Evolutionary conservation across 495 filamentous ascomycete genomes (phyloP).

Genomic region (Neurospora tetraspora): DNA sequence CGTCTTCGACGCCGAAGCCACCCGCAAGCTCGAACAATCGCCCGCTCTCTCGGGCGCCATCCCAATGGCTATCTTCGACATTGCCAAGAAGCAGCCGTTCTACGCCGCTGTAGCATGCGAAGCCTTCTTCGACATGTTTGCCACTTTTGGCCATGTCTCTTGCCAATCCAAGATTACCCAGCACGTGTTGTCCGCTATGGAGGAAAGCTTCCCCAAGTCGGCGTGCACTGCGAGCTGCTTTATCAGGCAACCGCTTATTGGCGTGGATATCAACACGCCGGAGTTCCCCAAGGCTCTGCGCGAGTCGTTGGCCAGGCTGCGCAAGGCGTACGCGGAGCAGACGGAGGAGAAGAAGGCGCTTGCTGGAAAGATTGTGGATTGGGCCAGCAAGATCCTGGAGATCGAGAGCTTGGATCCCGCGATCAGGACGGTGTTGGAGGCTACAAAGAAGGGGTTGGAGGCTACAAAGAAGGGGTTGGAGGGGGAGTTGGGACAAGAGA

Average conservation of each 20-base stretch:
- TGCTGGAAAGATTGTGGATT: conserved; percentile 44
- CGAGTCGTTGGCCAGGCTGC: conserved; percentile 50
- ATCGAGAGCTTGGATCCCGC: conserved; percentile 53
- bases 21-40: conserved; percentile 56
- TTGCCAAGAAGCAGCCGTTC: conserved; percentile 68
- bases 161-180: conserved; percentile 60
- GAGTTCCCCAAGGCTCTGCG: conserved; percentile 66
- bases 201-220: conserved; percentile 45
- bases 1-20: conserved; percentile 48
- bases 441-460: conserved; percentile 42
- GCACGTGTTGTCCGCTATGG: conserved; percentile 61
- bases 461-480: conserved; percentile 37
- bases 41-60: conserved; percentile 85
- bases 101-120: conserved; percentile 52
- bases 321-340: conserved; percentile 28
- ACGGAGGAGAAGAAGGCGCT: conserved; percentile 36
- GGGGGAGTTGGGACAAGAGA: not conserved
- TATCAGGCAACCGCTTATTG: conserved; percentile 59
- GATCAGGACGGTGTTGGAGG: conserved; percentile 53
- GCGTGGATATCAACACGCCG: conserved; percentile 49
- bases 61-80: conserved; percentile 84
- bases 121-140: conserved; percentile 72
- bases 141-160: conserved; percentile 51
- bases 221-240: conserved; percentile 55
- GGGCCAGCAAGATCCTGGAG: conserved; percentile 48